These are phyloP conservation scores for Aegle marmelos DNA, from an alignment of 345 rosid species.

Conservation along the genomic window DNA sequence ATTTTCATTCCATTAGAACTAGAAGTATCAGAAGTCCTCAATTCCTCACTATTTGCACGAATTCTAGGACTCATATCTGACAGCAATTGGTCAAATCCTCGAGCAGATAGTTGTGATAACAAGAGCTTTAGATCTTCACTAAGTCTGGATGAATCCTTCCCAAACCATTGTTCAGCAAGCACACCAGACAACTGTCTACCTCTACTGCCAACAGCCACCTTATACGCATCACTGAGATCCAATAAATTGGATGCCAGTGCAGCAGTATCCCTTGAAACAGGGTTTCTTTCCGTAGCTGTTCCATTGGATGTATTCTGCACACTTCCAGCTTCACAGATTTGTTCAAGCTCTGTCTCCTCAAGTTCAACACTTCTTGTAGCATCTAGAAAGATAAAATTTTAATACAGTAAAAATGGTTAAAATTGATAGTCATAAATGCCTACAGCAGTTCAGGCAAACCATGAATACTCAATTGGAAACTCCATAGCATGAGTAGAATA, in stretches of 20 bases:
- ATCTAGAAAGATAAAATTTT: slow-evolving; percentile 30
- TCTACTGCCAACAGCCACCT: slow-evolving; percentile 56
- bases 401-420: neutral
- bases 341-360: slow-evolving; percentile 26
- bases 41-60: slow-evolving; percentile 45
- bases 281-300: slow-evolving; percentile 38
- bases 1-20: slow-evolving; percentile 47
- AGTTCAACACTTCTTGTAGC: slow-evolving; percentile 26
- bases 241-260: slow-evolving; percentile 33
- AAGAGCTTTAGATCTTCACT: slow-evolving; percentile 70
- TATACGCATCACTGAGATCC: slow-evolving; percentile 88
- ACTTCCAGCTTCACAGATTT: slow-evolving; percentile 18
- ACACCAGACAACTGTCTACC: slow-evolving; percentile 54
- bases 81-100: slow-evolving; percentile 57
- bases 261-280: slow-evolving; percentile 33
- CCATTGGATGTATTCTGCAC: slow-evolving; percentile 25
- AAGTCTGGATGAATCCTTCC: slow-evolving; percentile 67
- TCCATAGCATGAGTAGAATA: neutral
- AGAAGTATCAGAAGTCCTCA: slow-evolving; percentile 40
- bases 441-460: neutral
- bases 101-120: slow-evolving; percentile 71
- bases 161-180: slow-evolving; percentile 62
- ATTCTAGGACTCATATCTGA: slow-evolving; percentile 62
- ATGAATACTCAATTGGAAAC: neutral
- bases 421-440: neutral